Percentiles rank a stretch among this genome's conserved stretches.
phyloP scores from a whole-genome alignment of 2,329 filamentous ascomycete genomes.

The Boeremia lycopersici region DNA sequence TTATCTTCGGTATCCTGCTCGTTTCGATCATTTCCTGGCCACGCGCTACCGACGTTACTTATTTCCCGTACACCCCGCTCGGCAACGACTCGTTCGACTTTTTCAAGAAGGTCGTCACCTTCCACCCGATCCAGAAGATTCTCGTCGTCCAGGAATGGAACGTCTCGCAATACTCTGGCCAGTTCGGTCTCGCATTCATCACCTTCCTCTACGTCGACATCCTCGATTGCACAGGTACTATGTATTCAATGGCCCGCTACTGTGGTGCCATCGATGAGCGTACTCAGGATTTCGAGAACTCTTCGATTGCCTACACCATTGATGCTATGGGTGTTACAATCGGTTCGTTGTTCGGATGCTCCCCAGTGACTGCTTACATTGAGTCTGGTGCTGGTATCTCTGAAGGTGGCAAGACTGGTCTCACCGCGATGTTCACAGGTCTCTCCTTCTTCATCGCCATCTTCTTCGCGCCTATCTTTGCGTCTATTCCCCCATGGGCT shows the following conservation, averaged over 20 bases:
- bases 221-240: slow-evolving; percentile 81
- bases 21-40: slow-evolving; percentile 92
- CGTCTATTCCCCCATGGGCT: slow-evolving; percentile 86
- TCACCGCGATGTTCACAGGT: slow-evolving; percentile 80
- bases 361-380: slow-evolving; percentile 85
- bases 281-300: slow-evolving; percentile 87
- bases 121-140: slow-evolving; percentile 75
- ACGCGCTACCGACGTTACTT: slow-evolving; percentile 74
- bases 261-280: slow-evolving; percentile 78
- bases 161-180: slow-evolving; percentile 68
- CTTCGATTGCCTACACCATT: slow-evolving; percentile 80
- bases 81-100: slow-evolving; percentile 79
- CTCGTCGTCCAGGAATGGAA: slow-evolving; percentile 77
- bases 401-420: slow-evolving; percentile 81
- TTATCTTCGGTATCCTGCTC: slow-evolving; percentile 81
- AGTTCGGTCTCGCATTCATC: slow-evolving; percentile 83
- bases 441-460: slow-evolving; percentile 79
- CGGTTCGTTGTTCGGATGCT: slow-evolving; percentile 75
- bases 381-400: slow-evolving; percentile 90
- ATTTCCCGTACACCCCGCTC: slow-evolving; percentile 74
- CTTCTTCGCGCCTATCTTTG: slow-evolving; percentile 90
- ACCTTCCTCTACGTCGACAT: slow-evolving; percentile 93
- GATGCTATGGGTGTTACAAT: slow-evolving; percentile 83
- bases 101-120: slow-evolving; percentile 85
- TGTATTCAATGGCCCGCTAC: slow-evolving; percentile 90